Evolutionary conservation across 2,329 filamentous ascomycete species (phyloP).

Genomic region (Stagonosporopsis vannaccii): DNA sequence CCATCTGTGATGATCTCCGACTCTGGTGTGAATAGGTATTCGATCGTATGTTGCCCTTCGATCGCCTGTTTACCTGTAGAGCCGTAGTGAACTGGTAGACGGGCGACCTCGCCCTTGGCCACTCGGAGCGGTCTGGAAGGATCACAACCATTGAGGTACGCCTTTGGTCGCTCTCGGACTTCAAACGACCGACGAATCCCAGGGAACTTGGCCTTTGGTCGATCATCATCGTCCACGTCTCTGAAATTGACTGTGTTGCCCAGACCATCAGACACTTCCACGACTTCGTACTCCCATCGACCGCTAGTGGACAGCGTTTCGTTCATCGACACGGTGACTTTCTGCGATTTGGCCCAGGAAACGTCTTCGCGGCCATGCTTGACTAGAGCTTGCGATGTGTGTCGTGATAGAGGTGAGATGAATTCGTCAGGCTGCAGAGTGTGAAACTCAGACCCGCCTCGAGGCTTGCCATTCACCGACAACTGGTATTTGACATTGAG

Average conservation of each 20-base stretch:
- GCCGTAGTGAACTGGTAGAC: conserved; percentile 75
- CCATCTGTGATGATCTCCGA: conserved; percentile 72
- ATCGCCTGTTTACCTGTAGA: conserved; percentile 65
- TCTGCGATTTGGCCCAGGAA: conserved; percentile 80
- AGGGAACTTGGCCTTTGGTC: conserved; percentile 63
- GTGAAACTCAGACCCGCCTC: conserved; percentile 82
- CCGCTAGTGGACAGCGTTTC: conserved; percentile 84
- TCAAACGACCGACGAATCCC: conserved; percentile 78
- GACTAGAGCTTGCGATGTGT: conserved; percentile 65
- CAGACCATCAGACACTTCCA: conserved; percentile 89
- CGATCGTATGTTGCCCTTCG: conserved; percentile 74
- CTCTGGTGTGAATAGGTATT: conserved; percentile 83
- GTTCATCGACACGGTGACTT: conserved; percentile 82
- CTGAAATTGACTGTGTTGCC: conserved; percentile 85
- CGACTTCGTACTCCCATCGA: conserved; percentile 86
- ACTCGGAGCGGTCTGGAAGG: conserved; percentile 82
- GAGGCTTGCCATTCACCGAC: conserved; percentile 81
- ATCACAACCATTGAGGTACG: conserved; percentile 77
- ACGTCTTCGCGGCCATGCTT: conserved; percentile 68
- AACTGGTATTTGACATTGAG: conserved; percentile 93
- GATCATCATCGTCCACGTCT: conserved; percentile 69
- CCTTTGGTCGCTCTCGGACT: conserved; percentile 84
- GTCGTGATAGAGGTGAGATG: conserved; percentile 75
- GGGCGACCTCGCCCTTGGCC: conserved; percentile 72
- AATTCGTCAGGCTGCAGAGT: conserved; percentile 91